Evolutionary conservation across 352 stramenopile genomes (phyloP).

Genomic region (Phytophthora pluvialis): DNA sequence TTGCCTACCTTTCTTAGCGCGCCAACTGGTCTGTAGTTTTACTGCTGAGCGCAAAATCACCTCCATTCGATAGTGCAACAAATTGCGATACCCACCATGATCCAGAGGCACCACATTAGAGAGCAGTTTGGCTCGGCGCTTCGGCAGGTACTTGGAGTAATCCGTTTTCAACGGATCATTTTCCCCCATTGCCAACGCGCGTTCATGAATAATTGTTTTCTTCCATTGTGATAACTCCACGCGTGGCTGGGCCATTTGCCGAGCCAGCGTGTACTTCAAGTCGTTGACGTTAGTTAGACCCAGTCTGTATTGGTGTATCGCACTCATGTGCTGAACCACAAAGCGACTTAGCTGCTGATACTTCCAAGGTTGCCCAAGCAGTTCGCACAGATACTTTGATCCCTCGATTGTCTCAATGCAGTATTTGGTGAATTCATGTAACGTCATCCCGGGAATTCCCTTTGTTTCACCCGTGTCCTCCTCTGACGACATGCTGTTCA

Average conservation of each 20-base stretch:
- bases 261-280: slow-evolving; percentile 82
- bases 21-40: slow-evolving; percentile 86
- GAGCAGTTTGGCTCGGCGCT: slow-evolving; percentile 65
- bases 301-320: slow-evolving; percentile 87
- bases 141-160: slow-evolving; percentile 92
- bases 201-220: slow-evolving; percentile 87
- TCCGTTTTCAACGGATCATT: slow-evolving; percentile 93
- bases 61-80: slow-evolving; percentile 78
- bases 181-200: slow-evolving; percentile 89
- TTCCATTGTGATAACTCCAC: slow-evolving; percentile 66
- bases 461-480: slow-evolving; percentile 9
- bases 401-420: slow-evolving; percentile 56
- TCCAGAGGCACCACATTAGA: slow-evolving; percentile 90
- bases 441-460: slow-evolving; percentile 64
- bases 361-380: slow-evolving; percentile 74
- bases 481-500: slow-evolving; percentile 37
- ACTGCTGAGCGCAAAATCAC: slow-evolving; percentile 72
- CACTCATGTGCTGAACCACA: slow-evolving; percentile 87
- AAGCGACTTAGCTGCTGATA: slow-evolving; percentile 84
- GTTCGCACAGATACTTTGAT: slow-evolving; percentile 72
- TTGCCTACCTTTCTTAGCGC: slow-evolving; percentile 76
- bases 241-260: slow-evolving; percentile 54
- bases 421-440: slow-evolving; percentile 77
- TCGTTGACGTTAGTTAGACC: slow-evolving; percentile 90
- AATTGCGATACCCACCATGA: slow-evolving; percentile 89